phyloP scores from a whole-genome alignment of 2,329 filamentous ascomycete genomes.

The Fusarium acutatum region DNA sequence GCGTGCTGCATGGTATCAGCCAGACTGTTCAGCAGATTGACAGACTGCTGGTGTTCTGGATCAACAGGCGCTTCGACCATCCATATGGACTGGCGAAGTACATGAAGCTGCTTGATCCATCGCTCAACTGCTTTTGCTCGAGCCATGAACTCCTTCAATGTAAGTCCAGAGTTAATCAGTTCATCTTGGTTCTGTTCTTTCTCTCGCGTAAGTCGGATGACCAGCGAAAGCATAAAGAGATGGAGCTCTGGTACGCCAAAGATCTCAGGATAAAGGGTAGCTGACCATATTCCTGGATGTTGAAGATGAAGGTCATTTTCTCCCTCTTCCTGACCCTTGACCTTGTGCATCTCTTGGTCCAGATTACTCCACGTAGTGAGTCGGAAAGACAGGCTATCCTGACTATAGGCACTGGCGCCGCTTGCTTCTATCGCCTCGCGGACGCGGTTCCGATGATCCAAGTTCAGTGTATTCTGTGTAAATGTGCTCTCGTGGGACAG shows the following conservation, averaged over 20 bases:
- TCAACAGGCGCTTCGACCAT: neutral
- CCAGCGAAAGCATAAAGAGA: conserved; percentile 19
- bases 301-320: conserved; percentile 32
- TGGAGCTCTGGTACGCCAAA: conserved; percentile 26
- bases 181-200: neutral
- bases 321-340: conserved; percentile 16
- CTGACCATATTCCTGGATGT: conserved; percentile 25
- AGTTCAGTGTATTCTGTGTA: neutral
- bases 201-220: conserved; percentile 20
- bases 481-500: conserved; percentile 22
- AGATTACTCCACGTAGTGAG: conserved; percentile 17
- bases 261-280: conserved; percentile 27
- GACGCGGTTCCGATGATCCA: conserved; percentile 7
- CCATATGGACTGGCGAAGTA: conserved; percentile 6
- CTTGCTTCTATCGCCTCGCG: conserved; percentile 26
- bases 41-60: conserved; percentile 11
- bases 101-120: conserved; percentile 20
- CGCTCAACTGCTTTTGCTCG: conserved; percentile 21
- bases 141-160: conserved; percentile 13
- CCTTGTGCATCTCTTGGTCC: conserved; percentile 20
- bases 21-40: conserved; percentile 6
- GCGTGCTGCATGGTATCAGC: conserved; percentile 27
- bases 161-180: neutral
- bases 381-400: conserved; percentile 14
- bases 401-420: conserved; percentile 5